Conservation (phyloP, 768 basidiomycete species). For the Suillus occidentalis region DNA sequence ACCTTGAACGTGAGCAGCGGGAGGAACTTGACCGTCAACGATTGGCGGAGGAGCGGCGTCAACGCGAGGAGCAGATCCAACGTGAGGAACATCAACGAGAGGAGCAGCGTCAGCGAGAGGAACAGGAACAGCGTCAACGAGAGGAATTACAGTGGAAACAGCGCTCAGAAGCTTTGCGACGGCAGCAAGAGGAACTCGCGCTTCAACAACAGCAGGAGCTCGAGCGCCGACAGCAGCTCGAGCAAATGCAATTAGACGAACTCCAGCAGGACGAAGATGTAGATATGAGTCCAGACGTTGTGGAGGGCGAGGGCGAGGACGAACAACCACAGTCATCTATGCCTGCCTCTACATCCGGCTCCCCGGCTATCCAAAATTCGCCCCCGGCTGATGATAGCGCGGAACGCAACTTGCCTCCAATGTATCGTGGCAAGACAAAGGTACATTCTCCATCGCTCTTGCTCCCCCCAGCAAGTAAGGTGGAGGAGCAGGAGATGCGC, state of each 20-base stretch:
- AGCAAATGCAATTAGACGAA: constrained; percentile 1
- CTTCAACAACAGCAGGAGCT: constrained; percentile 4
- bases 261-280: constrained; percentile 16
- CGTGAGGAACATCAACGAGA: background rate
- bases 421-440: constrained; percentile 5
- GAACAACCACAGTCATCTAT: constrained; percentile 19
- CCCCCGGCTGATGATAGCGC: background rate
- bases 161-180: background rate
- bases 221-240: constrained; percentile 3
- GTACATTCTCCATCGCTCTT: background rate
- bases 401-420: background rate
- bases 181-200: constrained; percentile 2
- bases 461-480: background rate
- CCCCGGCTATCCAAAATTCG: background rate
- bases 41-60: background rate
- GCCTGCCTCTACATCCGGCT: background rate
- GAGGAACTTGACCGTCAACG: background rate
- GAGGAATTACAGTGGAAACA: constrained; percentile 7
- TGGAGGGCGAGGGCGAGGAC: constrained; percentile 50
- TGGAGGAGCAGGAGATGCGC: constrained; percentile 1
- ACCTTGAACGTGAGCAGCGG: background rate
- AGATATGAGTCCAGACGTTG: constrained; percentile 30
- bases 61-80: background rate
- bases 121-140: constrained; percentile 1
- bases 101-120: background rate